Evolutionary conservation across 208 protist genomes (phyloP).

Genomic region (Trypanosoma cruzi): DNA sequence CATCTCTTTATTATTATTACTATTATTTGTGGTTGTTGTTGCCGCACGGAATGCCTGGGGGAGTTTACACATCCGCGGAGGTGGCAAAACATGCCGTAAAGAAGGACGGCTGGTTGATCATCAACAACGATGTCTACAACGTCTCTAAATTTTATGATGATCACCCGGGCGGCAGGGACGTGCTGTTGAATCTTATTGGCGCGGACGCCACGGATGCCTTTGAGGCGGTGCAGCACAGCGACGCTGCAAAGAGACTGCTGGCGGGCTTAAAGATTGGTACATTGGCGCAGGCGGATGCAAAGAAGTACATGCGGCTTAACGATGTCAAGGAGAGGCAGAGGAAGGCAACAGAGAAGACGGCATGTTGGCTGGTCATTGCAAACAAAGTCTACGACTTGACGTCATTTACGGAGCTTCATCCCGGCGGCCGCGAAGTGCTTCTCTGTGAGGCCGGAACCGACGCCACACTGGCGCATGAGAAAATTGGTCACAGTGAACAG

Average conservation of each 20-base stretch:
- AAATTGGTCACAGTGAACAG: conserved; percentile 58
- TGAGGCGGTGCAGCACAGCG: conserved; percentile 66
- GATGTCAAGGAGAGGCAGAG: conserved; percentile 44
- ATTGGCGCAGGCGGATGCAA: background rate
- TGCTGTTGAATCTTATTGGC: conserved; percentile 72
- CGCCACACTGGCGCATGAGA: conserved; percentile 68
- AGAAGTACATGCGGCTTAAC: conserved; percentile 20
- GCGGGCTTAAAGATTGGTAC: conserved; percentile 49
- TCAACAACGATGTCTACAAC: conserved; percentile 79
- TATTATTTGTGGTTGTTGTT: no score
- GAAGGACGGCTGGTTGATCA: conserved; percentile 71
- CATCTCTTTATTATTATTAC: no score
- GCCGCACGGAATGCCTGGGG: background rate
- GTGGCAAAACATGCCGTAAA: conserved; percentile 64
- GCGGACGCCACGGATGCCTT: conserved; percentile 79
- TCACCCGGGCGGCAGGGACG: conserved; percentile 79
- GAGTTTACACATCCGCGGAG: conserved; percentile 44
- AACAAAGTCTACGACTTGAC: conserved; percentile 89
- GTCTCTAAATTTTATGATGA: conserved; percentile 78
- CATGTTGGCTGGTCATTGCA: conserved; percentile 72
- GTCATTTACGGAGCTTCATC: conserved; percentile 73
- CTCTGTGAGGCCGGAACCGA: conserved; percentile 70
- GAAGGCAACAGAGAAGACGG: conserved; percentile 17
- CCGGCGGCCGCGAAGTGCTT: conserved; percentile 79
- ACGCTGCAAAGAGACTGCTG: conserved; percentile 43